Evolutionary conservation across 2,329 filamentous ascomycete genomes (phyloP), one percentile per base, ranked within the genome.

Genomic region (Xylariaceae sp.): DNA sequence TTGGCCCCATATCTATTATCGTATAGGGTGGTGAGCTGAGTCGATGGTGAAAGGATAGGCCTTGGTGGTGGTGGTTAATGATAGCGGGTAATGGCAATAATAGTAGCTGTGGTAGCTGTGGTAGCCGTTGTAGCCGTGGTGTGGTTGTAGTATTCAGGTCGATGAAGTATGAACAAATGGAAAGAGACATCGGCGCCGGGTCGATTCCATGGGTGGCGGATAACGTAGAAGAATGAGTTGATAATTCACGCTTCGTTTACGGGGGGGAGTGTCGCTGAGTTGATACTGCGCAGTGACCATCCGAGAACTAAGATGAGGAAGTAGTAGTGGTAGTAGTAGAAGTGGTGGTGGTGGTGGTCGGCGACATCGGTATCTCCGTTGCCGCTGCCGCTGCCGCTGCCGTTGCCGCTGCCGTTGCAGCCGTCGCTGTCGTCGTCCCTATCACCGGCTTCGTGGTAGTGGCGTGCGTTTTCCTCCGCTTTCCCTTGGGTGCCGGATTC

Each of bases 401-500:
- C 8, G 57, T 53, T 26, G 62, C 55, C 11, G 50, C 41, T n/a
- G 40, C 50, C 12, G 35, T 40, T 31, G 42, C 12, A 12, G 32
- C 32, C 12, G 40, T 34, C 34, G 63, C 51, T 9, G 57, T 54
- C 19, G 62, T 56, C 5, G 58, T 47, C 7, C 61, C 57, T 12
- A 59, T 56, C 37, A 63, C 55, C 35, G 60, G 49, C 43, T 68
- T 70, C 6, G 65, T 56, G 52, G 65, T 68, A 48, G 64, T 67
- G 30, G 65, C 44, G 53, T 68, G 66, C 45, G 63, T 67, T 77
- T 89, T 95, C 75, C 91, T 86, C 74, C 91, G 84, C 80, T 96
- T 97, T 61, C 91, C 91, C 71, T 91, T 91, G 6, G 79, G 92
- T 39, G 91, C 90, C 29, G 91, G 89, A 62, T 91, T 88, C 75